These are phyloP conservation scores for Penicillium sp. DNA, from an alignment of 2,329 filamentous ascomycete genomes.

Conservation along the genomic window DNA sequence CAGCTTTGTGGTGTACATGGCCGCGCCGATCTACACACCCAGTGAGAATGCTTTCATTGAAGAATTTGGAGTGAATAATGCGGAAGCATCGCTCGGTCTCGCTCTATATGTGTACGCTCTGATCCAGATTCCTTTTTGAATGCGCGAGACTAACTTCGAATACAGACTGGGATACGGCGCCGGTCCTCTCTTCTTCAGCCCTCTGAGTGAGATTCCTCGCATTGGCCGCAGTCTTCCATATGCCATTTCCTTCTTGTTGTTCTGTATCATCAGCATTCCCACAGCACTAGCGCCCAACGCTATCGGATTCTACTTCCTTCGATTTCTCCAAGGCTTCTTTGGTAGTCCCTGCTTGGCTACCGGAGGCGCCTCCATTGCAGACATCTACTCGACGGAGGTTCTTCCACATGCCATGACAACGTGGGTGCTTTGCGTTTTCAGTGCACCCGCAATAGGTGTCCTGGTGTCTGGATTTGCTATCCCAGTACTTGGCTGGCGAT, in stretches of 20 bases:
- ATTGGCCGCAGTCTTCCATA: slow-evolving; percentile 70
- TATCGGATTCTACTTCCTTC: slow-evolving; percentile 63
- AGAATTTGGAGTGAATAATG: slow-evolving; percentile 27
- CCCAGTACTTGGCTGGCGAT: slow-evolving; percentile 35
- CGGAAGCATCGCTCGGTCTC: slow-evolving; percentile 32
- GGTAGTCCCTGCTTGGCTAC: slow-evolving; percentile 66
- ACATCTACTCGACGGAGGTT: slow-evolving; percentile 55
- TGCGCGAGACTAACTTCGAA: slow-evolving; percentile 15
- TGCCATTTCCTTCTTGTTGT: slow-evolving; percentile 66
- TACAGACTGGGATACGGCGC: slow-evolving; percentile 49
- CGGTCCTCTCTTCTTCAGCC: slow-evolving; percentile 67
- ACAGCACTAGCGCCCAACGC: slow-evolving; percentile 65
- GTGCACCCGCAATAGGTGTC: slow-evolving; percentile 61
- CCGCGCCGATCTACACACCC: slow-evolving; percentile 29
- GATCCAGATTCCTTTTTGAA: background rate
- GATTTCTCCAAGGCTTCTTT: slow-evolving; percentile 67
- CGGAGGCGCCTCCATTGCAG: slow-evolving; percentile 48
- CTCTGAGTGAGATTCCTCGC: slow-evolving; percentile 65
- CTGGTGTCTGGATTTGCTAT: slow-evolving; percentile 64
- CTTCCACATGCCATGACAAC: slow-evolving; percentile 61
- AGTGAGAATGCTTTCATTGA: slow-evolving; percentile 19
- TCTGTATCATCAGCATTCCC: slow-evolving; percentile 67
- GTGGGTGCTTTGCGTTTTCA: slow-evolving; percentile 54
- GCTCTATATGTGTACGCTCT: slow-evolving; percentile 30
- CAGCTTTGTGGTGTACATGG: slow-evolving; percentile 36